These are phyloP conservation scores for Cystoderma amianthinum DNA, from an alignment of 768 basidiomycete genomes.

Conservation along the genomic window DNA sequence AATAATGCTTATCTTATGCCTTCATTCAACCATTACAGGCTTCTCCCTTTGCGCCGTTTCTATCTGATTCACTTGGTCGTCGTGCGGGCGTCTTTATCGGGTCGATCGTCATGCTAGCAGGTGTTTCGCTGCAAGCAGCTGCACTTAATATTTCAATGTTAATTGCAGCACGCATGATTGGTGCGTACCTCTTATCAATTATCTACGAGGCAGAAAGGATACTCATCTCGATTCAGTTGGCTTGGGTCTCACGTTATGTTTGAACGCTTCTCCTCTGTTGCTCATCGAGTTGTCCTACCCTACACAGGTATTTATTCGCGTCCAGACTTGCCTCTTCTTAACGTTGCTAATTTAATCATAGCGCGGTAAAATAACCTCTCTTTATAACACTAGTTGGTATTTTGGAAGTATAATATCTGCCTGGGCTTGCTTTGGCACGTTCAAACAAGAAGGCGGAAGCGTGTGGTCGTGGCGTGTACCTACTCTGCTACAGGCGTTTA, in stretches of 20 bases:
- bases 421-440: constrained; percentile 40
- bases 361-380: constrained; percentile 50
- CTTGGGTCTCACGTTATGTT: constrained; percentile 52
- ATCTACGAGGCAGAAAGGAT: too few species aligned
- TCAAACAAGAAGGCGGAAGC: constrained; percentile 25
- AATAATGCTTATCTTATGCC: not conserved
- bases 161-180: constrained; percentile 48
- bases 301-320: constrained; percentile 41
- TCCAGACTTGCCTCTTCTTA: constrained; percentile 2
- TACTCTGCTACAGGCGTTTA: constrained; percentile 52
- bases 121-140: constrained; percentile 48
- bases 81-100: constrained; percentile 54
- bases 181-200: too few species aligned
- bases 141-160: constrained; percentile 42
- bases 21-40: constrained; percentile 24
- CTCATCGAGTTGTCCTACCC: constrained; percentile 67
- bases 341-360: constrained; percentile 9
- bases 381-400: constrained; percentile 75
- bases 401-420: constrained; percentile 60
- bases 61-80: constrained; percentile 59
- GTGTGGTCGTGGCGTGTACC: constrained; percentile 64
- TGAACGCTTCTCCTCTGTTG: constrained; percentile 57
- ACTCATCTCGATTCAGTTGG: too few species aligned
- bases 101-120: constrained; percentile 55
- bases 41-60: constrained; percentile 54